Base-by-base conservation (phyloP, 2,329 filamentous ascomycete species). In the Samsoniella hepiali region DNA sequence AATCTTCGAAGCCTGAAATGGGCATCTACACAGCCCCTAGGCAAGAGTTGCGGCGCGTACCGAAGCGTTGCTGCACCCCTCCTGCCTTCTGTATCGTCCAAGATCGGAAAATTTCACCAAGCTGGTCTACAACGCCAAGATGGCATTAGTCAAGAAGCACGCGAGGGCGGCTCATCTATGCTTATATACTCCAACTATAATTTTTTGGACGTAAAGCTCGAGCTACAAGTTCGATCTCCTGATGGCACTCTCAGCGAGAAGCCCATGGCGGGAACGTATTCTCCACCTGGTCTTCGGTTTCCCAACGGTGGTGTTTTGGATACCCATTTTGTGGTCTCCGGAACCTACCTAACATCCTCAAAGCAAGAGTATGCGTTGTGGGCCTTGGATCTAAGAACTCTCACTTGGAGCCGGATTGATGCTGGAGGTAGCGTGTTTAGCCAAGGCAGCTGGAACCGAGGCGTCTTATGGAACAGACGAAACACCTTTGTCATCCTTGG, bases 121-220 rank as follows among this genome's bases (percentile, higher is more conserved):
- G 77, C 76, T 50, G 74, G 73, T 11, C 68, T 74, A 17, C 74
- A 79, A 49, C 76, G 78, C 7, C 72, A 73, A 3, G 82, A 84
- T 6, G 73, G 76, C 13, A 80, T 81, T 65, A 82, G 80, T 67
- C 81, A 82, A 62, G 84, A 88, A 67, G 66, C 70, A 3, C 80
- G 81, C 36, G 85, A 88, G 57, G 75, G 83, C 0, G 85, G 84
- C 7, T 86, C 85, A 1, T 88, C 87, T 1, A 97, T 98, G 93
- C 83, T 99, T 66, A 96, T 99, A 53, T 99, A 99, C 75, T 98
- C 94, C 31, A 99, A 99, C 74, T 99, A 99, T 77, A 98, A 99
- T 76, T 99, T 99, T 72, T 76, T 99, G 62, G 94, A 99, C 70
- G 95, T 99, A 68, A 98, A 97, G 74, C 80, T 99, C 31, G 95